A percentile compares a stretch with the other conserved stretches of the same genome.
Evolutionary conservation across 192 early-diverging fungal species (phyloP).

Genomic region (Podila minutissima): DNA sequence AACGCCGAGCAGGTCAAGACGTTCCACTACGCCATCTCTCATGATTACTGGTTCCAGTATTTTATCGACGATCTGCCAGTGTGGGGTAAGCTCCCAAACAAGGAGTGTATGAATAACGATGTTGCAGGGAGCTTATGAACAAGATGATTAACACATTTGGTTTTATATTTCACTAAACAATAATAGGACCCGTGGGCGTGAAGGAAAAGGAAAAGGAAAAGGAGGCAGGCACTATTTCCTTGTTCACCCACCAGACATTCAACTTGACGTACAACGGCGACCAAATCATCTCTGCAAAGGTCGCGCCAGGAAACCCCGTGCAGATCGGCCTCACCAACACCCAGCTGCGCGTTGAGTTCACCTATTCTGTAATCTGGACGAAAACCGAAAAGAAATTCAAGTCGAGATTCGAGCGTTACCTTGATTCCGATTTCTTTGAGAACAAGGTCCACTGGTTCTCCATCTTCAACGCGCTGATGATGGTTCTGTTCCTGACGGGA

Average conservation of each 20-base stretch:
- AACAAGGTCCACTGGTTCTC: slow-evolving; percentile 90
- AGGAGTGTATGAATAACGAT: slow-evolving; percentile 17
- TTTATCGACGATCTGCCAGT: slow-evolving; percentile 52
- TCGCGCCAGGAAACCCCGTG: slow-evolving; percentile 50
- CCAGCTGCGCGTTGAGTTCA: slow-evolving; percentile 65
- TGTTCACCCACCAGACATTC: slow-evolving; percentile 74
- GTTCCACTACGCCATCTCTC: slow-evolving; percentile 71
- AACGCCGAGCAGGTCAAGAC: slow-evolving; percentile 57
- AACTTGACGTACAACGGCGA: slow-evolving; percentile 70
- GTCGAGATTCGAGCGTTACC: slow-evolving; percentile 69
- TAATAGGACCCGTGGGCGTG: slow-evolving; percentile 56
- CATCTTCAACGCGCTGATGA: slow-evolving; percentile 84
- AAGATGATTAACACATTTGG: neutral
- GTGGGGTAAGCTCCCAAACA: slow-evolving; percentile 32
- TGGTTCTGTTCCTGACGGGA: slow-evolving; percentile 80
- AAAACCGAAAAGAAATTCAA: slow-evolving; percentile 63
- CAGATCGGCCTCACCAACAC: slow-evolving; percentile 24
- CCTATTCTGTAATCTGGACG: slow-evolving; percentile 77
- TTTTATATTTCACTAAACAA: neutral
- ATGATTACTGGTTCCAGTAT: slow-evolving; percentile 76
- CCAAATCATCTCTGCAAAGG: slow-evolving; percentile 65
- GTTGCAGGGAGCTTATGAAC: slow-evolving; percentile 37
- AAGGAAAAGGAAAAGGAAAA: slow-evolving; percentile 33
- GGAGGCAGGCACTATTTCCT: slow-evolving; percentile 27
- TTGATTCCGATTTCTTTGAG: slow-evolving; percentile 82